Evolutionary conservation across 106 monocot genomes (phyloP).

Genomic region (Dendrobium huoshanense): DNA sequence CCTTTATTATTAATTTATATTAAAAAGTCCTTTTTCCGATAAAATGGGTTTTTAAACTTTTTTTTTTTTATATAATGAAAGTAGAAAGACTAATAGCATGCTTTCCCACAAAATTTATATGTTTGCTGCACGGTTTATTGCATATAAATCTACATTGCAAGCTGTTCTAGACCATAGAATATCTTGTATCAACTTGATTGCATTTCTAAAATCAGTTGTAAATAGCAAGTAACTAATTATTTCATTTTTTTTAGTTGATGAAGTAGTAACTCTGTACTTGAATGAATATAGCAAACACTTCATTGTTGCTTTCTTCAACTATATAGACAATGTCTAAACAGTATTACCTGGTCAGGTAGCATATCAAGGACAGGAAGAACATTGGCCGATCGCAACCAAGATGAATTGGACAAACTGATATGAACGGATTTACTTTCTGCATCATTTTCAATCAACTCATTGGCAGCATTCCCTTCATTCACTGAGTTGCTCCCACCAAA

Average conservation of each 20-base stretch:
- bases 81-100: neutral
- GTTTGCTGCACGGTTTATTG: neutral
- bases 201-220: neutral
- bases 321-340: neutral
- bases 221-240: neutral
- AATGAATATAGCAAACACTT: neutral
- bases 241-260: neutral
- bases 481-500: conserved; percentile 11
- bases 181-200: neutral
- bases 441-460: conserved; percentile 20
- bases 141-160: neutral
- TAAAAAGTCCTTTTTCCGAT: neutral
- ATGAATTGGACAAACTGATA: conserved; percentile 16
- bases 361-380: conserved; percentile 19
- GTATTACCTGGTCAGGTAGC: conserved; percentile 33
- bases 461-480: conserved; percentile 15
- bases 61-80: neutral
- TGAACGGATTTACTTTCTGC: conserved; percentile 15
- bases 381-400: conserved; percentile 19
- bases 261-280: neutral
- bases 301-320: neutral
- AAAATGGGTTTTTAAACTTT: neutral
- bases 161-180: neutral
- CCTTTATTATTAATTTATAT: neutral
- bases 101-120: neutral